Evolutionary conservation across 2,329 filamentous ascomycete genomes (phyloP), one percentile per base, ranked within the genome.

Genomic region (Xylariaceae sp.): DNA sequence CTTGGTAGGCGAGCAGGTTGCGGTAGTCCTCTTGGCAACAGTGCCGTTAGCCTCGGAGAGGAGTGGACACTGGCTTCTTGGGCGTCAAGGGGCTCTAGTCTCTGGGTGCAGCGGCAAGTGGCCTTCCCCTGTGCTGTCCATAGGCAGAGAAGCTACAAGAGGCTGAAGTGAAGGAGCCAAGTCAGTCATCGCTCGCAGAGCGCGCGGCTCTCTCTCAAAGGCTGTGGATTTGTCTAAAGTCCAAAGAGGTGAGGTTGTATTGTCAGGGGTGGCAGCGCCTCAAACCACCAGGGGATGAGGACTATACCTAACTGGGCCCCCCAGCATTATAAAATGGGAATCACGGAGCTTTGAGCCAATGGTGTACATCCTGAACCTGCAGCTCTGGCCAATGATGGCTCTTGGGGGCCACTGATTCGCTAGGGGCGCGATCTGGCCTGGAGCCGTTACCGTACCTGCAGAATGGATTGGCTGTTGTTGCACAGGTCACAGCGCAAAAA

Each of bases 131-230:
- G 39, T 12, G 17, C 39, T 39, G 40, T 39, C 48, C 39, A 42
- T 47, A 39, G 42, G 47, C 57, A 60, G 42, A 49, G 42, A 51
- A 49, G 51, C 55, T 39, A 53, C 49, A 51, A 55, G 44, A 49
- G 48, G 54, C 45, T 52, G 46, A 33, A 15, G n/a, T n/a, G n/a
- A 27, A 27, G 22, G 22, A 27, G 22, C 22, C 7, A 27, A 27
- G 22, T 7, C 22, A 7, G 4, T 27, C 4, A 4, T 27, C 22
- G 22, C 22, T 27, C 31, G 56, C 54, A 59, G 58, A 59, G 59
- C 59, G 62, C 62, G 62, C 62, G 62, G 62, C 55, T 65, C 56
- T 27, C 22, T 47, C 42, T 48, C 49, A 45, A 39, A 14, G 17
- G 6, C 17, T 39, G 40, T 35, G 11, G 55, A 54, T 58, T 54